Conservation (phyloP, 75 land plant genomes). For the Pinus albicaulis region DNA sequence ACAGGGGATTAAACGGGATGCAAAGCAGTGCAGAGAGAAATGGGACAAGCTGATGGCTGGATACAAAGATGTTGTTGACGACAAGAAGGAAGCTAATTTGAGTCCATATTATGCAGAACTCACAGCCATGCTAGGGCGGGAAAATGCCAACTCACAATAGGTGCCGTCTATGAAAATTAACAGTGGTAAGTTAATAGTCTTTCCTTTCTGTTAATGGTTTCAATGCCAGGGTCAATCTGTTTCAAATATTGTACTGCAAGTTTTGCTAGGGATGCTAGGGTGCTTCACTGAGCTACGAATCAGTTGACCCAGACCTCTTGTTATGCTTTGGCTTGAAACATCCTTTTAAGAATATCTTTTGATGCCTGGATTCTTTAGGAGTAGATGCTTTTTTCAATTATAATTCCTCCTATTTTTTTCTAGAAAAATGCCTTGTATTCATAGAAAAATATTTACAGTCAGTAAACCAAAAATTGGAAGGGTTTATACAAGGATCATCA, state of each 20-base stretch:
- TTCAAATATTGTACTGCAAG: background rate
- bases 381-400: background rate
- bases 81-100: constrained; percentile 25
- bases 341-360: background rate
- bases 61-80: constrained; percentile 35
- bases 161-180: background rate
- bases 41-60: constrained; percentile 40
- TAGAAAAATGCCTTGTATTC: too few relatives aligned
- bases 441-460: too few relatives aligned
- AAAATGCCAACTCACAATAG: background rate
- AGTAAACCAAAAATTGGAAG: background rate
- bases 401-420: background rate
- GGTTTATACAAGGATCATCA: background rate
- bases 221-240: background rate
- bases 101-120: constrained; percentile 33
- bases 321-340: background rate
- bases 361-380: background rate
- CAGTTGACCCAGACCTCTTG: background rate
- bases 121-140: constrained; percentile 23
- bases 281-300: background rate
- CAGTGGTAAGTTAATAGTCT: background rate
- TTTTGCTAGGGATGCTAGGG: background rate
- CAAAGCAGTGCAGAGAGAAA: constrained; percentile 40
- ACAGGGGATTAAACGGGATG: constrained; percentile 27
- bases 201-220: background rate